These are phyloP conservation scores for Pulveroboletus sp. DNA, from an alignment of 768 basidiomycete species.

Conservation along the genomic window DNA sequence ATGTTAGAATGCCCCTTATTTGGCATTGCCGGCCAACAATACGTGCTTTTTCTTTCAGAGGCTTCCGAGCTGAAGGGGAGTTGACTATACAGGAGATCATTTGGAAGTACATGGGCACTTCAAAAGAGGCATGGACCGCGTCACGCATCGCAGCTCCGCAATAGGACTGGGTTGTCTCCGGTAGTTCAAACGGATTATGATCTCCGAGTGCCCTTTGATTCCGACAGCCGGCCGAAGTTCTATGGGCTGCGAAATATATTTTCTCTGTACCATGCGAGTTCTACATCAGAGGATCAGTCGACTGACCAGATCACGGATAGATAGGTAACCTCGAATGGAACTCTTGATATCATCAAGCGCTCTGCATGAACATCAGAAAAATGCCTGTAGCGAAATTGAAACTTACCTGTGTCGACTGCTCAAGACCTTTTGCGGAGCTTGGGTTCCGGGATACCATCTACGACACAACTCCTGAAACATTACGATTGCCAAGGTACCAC, in stretches of 20 bases:
- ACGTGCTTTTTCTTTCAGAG: too few relatives aligned
- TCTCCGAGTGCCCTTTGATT: too few relatives aligned
- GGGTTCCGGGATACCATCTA: slow-evolving; percentile 58
- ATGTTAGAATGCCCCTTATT: too few relatives aligned
- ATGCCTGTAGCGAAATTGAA: not conserved
- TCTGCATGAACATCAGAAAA: slow-evolving; percentile 35
- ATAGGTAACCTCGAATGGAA: slow-evolving; percentile 61
- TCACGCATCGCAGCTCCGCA: not conserved
- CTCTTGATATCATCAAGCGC: slow-evolving; percentile 79
- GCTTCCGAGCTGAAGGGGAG: too few relatives aligned
- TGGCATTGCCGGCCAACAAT: too few relatives aligned
- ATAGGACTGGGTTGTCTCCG: not conserved
- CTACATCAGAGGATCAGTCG: slow-evolving; percentile 34
- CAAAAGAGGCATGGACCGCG: slow-evolving; percentile 26
- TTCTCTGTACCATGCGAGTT: slow-evolving; percentile 74
- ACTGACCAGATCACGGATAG: not conserved
- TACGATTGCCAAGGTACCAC: not conserved
- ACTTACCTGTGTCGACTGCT: slow-evolving; percentile 58
- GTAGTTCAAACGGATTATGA: not conserved
- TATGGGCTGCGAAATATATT: slow-evolving; percentile 57
- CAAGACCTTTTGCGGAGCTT: slow-evolving; percentile 20
- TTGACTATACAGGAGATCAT: too few relatives aligned
- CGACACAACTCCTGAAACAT: slow-evolving; percentile 65
- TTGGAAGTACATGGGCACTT: too few relatives aligned
- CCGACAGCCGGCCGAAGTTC: too few relatives aligned